A percentile compares a stretch with the other conserved stretches of the same genome.
Conservation (phyloP, 169 alveolate species). For the Toxoplasma gondii region DNA sequence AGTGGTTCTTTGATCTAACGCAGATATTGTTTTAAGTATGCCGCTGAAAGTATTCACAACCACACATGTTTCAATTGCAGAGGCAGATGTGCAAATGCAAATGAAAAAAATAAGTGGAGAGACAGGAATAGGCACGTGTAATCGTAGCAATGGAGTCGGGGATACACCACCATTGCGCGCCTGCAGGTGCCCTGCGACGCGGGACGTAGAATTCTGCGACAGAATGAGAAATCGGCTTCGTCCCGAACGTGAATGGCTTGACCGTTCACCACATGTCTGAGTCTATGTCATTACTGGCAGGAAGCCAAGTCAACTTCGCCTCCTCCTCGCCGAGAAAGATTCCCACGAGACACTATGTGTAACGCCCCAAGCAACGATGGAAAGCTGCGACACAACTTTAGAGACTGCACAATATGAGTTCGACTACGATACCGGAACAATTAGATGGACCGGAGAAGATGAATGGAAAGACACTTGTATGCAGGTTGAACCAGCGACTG, state of each 20-base stretch:
- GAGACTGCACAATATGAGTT: neutral
- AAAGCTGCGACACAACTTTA: neutral
- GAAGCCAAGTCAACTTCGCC: conserved; percentile 8
- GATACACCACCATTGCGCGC: too few relatives aligned
- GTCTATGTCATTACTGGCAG: neutral
- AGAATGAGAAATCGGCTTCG: too few relatives aligned
- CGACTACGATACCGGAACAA: neutral
- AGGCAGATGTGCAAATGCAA: too few relatives aligned
- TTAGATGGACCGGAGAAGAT: conserved; percentile 25
- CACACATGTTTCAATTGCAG: too few relatives aligned
- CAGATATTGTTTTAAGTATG: too few relatives aligned
- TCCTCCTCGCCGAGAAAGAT: conserved; percentile 1
- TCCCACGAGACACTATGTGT: neutral
- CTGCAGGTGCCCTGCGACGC: too few relatives aligned
- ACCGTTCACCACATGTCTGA: neutral
- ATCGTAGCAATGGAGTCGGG: too few relatives aligned
- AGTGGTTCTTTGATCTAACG: too few relatives aligned
- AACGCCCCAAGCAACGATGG: conserved; percentile 14
- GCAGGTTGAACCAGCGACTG: neutral
- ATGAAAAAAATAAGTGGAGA: too few relatives aligned
- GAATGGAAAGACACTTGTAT: conserved; percentile 7
- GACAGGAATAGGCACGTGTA: too few relatives aligned
- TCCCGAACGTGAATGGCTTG: neutral
- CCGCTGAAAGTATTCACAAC: too few relatives aligned
- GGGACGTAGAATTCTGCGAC: too few relatives aligned